These are phyloP conservation scores for Monosporozyma unispora DNA, from an alignment of 805 yeast genomes.

Conservation along the genomic window DNA sequence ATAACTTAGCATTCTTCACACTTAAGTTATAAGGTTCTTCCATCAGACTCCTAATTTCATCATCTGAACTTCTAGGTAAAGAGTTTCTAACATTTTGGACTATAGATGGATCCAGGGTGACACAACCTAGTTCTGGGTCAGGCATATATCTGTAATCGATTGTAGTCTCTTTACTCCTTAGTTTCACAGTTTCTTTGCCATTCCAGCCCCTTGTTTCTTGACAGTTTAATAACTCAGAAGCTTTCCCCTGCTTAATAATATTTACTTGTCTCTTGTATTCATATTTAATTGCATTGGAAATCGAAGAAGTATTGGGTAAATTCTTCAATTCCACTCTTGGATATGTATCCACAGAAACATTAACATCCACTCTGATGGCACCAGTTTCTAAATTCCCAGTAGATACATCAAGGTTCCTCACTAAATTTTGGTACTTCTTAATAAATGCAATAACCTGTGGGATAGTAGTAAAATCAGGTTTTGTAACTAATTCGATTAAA, in stretches of 20 bases:
- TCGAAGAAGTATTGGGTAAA: conserved; percentile 74
- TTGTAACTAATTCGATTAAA: conserved; percentile 81
- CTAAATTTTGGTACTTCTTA: conserved; percentile 65
- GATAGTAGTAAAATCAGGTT: conserved; percentile 68
- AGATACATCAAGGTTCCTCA: conserved; percentile 63
- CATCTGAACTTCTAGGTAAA: conserved; percentile 59
- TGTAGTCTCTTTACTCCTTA: conserved; percentile 71
- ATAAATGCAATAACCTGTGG: conserved; percentile 70
- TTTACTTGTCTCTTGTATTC: conserved; percentile 67
- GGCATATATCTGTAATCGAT: conserved; percentile 92
- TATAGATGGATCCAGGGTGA: conserved; percentile 37
- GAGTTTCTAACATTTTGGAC: conserved; percentile 32
- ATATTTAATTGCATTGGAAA: conserved; percentile 59
- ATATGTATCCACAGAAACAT: conserved; percentile 67
- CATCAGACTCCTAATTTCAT: conserved; percentile 38
- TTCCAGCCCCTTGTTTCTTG: conserved; percentile 89
- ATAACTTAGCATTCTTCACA: conserved; percentile 65
- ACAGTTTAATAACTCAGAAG: conserved; percentile 17
- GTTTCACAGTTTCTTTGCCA: conserved; percentile 55
- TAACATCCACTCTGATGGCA: conserved; percentile 91
- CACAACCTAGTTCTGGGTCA: conserved; percentile 74
- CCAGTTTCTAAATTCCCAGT: conserved; percentile 92
- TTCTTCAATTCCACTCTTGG: conserved; percentile 84
- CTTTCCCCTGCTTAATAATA: conserved; percentile 34
- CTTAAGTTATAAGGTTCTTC: conserved; percentile 45